Percentiles rank a stretch among this genome's conserved stretches.
These are phyloP conservation scores for Nidularia pulvinata DNA, from an alignment of 768 basidiomycete genomes.

Conservation along the genomic window DNA sequence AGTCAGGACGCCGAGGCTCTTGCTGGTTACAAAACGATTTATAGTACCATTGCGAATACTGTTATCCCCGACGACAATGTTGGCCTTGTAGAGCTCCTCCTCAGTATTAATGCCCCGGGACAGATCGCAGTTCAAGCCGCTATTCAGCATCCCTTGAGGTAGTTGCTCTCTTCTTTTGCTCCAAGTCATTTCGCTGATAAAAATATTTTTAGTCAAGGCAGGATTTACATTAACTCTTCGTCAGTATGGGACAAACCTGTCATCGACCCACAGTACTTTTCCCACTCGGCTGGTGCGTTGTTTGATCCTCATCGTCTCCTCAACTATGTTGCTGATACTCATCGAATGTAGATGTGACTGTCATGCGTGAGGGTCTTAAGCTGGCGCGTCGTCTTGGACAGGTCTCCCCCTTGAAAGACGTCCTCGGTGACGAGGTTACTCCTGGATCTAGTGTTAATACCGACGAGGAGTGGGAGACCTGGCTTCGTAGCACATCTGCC, in stretches of 20 bases:
- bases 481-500: conserved; percentile 27
- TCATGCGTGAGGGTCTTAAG: conserved; percentile 53
- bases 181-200: background rate
- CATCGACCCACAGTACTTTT: conserved; percentile 62
- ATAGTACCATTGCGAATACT: conserved; percentile 37
- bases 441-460: conserved; percentile 48
- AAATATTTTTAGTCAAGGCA: conserved; percentile 39
- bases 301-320: background rate
- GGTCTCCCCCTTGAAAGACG: conserved; percentile 40
- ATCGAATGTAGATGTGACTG: conserved; percentile 23
- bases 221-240: conserved; percentile 52
- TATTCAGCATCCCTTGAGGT: conserved; percentile 64
- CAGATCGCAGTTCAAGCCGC: conserved; percentile 61
- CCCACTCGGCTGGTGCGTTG: conserved; percentile 37
- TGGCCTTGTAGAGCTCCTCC: conserved; percentile 58
- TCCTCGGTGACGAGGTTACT: conserved; percentile 38
- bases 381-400: conserved; percentile 49
- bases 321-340: background rate
- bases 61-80: conserved; percentile 30
- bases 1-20: conserved; percentile 41
- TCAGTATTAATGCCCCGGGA: conserved; percentile 32
- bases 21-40: conserved; percentile 57
- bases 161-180: background rate
- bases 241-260: conserved; percentile 53
- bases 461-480: conserved; percentile 52